Base-by-base conservation (phyloP, 1,284 basidiomycete genomes). In the Phlebopus sp. region DNA sequence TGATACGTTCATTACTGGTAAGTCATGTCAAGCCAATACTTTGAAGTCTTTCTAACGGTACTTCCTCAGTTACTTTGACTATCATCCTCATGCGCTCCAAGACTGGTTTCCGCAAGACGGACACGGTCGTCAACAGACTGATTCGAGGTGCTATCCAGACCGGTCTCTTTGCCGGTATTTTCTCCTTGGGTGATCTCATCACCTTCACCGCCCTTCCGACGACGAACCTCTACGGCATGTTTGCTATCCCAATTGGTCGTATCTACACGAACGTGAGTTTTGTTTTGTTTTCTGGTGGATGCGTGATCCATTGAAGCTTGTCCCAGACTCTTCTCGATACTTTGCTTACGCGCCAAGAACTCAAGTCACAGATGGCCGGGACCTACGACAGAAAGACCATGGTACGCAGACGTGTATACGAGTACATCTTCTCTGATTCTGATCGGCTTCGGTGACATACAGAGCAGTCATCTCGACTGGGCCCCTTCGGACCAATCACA, bases 111-210 rank as follows among this genome's bases (percentile, higher is more conserved):
- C 62, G 58, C n/a, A 67, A 57, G 45, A 77, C 72, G 4, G 74
- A 78, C 47, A 71, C 63, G 0, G 64, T 76, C 19, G 64, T 78
- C 50, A 71, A 73, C 48, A 67, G 69, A 27, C 61, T 77, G 2
- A 76, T 77, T 50, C 68, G 75, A 31, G 72, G 71, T 19, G 73
- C 73, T 14, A 60, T 78, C 15, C 76, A 76, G 50, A 77, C 77
- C 0, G 70, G 69, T 34, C 50, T 77, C 6, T 76, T 78, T 36
- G 69, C 67, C 1, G 68, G 64, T 0, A 60, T 77, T 4, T 78
- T 77, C 53, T 69, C 75, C 11, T 41, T 75, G 18, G 69, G 64
- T 2, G 72, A 76, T 50, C 47, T 77, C 29, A 66, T 75, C 36
- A 61, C 65, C 2, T 77, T 75, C 56, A 32, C 70, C 3, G 10